phyloP scores from a whole-genome alignment of 305 asterid genomes.

The Fraxinus angustifolia region DNA sequence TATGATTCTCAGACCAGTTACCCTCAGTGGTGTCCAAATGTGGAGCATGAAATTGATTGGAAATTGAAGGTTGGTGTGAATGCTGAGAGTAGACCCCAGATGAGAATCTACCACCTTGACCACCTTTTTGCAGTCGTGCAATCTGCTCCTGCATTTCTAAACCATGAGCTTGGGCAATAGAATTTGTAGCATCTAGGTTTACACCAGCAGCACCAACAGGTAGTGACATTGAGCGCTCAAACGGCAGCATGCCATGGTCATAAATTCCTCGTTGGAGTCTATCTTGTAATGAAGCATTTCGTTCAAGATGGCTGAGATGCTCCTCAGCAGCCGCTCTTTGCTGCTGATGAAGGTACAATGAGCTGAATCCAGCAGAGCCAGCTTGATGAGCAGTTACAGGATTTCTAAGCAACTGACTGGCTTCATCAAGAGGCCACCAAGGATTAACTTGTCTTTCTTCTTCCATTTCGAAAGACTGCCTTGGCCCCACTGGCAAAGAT shows the following conservation, averaged over 20 bases:
- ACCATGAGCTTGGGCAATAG: conserved; percentile 59
- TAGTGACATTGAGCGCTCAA: conserved; percentile 63
- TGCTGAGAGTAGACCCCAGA: conserved; percentile 56
- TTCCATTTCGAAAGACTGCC: conserved; percentile 82
- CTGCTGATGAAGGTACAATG: conserved; percentile 60
- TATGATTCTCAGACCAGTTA: conserved; percentile 64
- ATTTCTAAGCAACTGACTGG: conserved; percentile 65
- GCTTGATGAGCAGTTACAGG: conserved; percentile 49
- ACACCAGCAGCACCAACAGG: conserved; percentile 57
- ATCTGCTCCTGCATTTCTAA: conserved; percentile 70
- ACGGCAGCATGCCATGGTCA: conserved; percentile 58
- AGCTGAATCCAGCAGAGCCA: conserved; percentile 54
- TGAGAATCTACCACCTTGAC: conserved; percentile 57
- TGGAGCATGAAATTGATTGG: conserved; percentile 48
- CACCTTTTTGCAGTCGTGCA: conserved; percentile 55
- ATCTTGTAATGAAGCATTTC: conserved; percentile 62
- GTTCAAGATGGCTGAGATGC: conserved; percentile 61
- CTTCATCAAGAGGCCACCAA: conserved; percentile 67
- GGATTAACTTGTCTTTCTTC: conserved; percentile 65
- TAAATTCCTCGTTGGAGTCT: conserved; percentile 61
- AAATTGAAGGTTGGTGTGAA: conserved; percentile 43
- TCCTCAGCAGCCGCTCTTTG: conserved; percentile 64
- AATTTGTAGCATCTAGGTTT: conserved; percentile 50
- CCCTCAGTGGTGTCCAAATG: conserved; percentile 50
- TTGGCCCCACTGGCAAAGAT: conserved; percentile 65